Evolutionary conservation across 345 rosid genomes (phyloP), one percentile per base, ranked within the genome.

Genomic region (Linum usitatissimum): DNA sequence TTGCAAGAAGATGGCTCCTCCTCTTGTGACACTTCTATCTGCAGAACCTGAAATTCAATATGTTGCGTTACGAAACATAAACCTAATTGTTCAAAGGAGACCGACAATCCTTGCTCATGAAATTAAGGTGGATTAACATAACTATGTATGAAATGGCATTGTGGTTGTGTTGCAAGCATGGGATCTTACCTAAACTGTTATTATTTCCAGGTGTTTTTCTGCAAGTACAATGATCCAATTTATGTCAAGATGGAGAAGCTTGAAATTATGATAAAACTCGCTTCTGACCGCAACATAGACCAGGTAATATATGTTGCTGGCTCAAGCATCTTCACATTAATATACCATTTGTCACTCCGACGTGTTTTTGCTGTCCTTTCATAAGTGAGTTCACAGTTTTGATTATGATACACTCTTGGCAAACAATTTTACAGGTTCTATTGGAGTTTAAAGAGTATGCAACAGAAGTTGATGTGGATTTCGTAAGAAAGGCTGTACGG

Each of bases 1-100:
- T 69, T 94, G 97, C 84, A 94, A 94, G 83, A 94, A 94, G 84
- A 94, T 94, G 99, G 99, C 99, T 68, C 99, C 99, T 62, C 99
- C 97, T 79, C 96, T 94, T 76, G 97, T 94, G 73, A 94, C 99
- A 42, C 75, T 94, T 66, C 90, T 94, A 60, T 94, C 99, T 38
- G 96, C 97, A 14, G 99, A 94, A 81, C 96, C 97, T 56, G 99
- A 94, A 83, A 90, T 94, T 66, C 99, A 94, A 62, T 94, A 94
- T 82, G 97, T 94, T 77, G 96, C 97, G 53, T 75, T 94, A 73
- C 85, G 99, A 62, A 94, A 90, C 71, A 90, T 94, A 66, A 94
- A 90, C 81, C 94, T 94, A 68, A 94, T 90, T 60, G 96, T 94
- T 17, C 99, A 94, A 73, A 85, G 90, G 64, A 78, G 97, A 60